These are phyloP conservation scores for Suillus sp. DNA, from an alignment of 768 basidiomycete genomes.

Conservation along the genomic window DNA sequence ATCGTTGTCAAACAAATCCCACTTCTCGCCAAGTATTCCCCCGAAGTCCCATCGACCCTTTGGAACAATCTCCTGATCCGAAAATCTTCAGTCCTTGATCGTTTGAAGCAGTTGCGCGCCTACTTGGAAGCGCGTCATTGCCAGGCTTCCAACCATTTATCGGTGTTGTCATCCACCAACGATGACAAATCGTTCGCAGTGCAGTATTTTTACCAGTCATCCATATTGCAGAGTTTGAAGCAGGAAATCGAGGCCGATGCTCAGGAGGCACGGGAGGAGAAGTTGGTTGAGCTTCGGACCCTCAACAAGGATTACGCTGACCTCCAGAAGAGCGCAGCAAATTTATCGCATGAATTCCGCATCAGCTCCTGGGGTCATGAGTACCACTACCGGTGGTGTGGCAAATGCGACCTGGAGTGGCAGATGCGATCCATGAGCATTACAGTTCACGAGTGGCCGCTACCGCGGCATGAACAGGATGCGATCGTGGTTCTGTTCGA, in stretches of 20 bases:
- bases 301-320: conserved; percentile 20
- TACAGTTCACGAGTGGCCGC: conserved; percentile 47
- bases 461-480: conserved; percentile 32
- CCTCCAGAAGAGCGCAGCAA: background rate
- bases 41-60: conserved; percentile 33
- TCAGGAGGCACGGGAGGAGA: conserved; percentile 21
- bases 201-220: conserved; percentile 36
- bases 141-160: conserved; percentile 20
- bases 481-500: conserved; percentile 45
- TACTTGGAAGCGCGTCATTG: conserved; percentile 38
- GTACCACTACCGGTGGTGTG: conserved; percentile 18
- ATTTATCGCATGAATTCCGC: background rate
- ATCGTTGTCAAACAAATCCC: conserved; percentile 25
- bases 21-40: conserved; percentile 34
- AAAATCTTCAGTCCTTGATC: conserved; percentile 28
- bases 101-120: conserved; percentile 28
- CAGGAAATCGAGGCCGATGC: conserved; percentile 35
- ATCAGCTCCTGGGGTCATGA: background rate
- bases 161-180: conserved; percentile 36
- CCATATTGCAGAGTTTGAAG: conserved; percentile 28
- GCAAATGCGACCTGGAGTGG: conserved; percentile 31
- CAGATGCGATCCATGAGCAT: conserved; percentile 32
- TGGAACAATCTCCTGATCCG: conserved; percentile 34
- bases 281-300: conserved; percentile 12
- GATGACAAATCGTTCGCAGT: conserved; percentile 32